These are phyloP conservation scores for Hyparrhenia diplandra DNA, from an alignment of 176 grass and related monocot species.

Conservation along the genomic window DNA sequence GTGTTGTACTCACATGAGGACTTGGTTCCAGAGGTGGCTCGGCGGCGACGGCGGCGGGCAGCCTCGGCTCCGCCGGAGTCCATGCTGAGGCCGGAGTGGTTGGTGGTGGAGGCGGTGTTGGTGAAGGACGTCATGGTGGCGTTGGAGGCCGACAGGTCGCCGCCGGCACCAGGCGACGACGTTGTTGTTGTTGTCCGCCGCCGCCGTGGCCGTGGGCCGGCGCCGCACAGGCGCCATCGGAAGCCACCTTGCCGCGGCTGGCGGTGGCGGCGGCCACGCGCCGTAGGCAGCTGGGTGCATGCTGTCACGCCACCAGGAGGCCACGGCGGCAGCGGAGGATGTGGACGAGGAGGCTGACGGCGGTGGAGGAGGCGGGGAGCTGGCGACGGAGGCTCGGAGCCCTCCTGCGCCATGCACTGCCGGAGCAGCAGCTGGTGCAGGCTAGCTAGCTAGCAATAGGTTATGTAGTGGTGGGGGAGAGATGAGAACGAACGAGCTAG, in stretches of 20 bases:
- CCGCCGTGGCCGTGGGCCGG: no score
- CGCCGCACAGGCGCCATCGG: no score
- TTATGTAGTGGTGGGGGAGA: background rate
- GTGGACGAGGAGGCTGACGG: background rate
- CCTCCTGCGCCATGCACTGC: constrained; percentile 73
- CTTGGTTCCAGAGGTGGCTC: constrained; percentile 90
- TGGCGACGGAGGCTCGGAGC: constrained; percentile 74
- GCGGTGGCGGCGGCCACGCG: constrained; percentile 3
- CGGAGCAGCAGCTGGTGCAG: background rate
- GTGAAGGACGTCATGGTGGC: constrained; percentile 53
- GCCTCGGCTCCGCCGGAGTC: constrained; percentile 38
- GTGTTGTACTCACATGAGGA: constrained; percentile 61
- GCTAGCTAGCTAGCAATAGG: background rate
- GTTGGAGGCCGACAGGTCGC: constrained; percentile 52
- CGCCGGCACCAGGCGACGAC: constrained; percentile 27
- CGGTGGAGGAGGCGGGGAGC: constrained; percentile 46
- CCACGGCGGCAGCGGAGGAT: constrained; percentile 10
- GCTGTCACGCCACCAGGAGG: constrained; percentile 50
- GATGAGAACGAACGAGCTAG: no score
- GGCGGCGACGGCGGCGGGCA: constrained; percentile 9
- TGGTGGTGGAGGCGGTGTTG: constrained; percentile 42
- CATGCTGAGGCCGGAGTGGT: constrained; percentile 64
- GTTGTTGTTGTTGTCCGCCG: no score
- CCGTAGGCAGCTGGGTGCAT: constrained; percentile 29
- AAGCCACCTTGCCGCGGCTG: constrained; percentile 33